Evolutionary conservation across 2,329 filamentous ascomycete genomes (phyloP), one percentile per base, ranked within the genome.

Genomic region (Monosporascus sp.): DNA sequence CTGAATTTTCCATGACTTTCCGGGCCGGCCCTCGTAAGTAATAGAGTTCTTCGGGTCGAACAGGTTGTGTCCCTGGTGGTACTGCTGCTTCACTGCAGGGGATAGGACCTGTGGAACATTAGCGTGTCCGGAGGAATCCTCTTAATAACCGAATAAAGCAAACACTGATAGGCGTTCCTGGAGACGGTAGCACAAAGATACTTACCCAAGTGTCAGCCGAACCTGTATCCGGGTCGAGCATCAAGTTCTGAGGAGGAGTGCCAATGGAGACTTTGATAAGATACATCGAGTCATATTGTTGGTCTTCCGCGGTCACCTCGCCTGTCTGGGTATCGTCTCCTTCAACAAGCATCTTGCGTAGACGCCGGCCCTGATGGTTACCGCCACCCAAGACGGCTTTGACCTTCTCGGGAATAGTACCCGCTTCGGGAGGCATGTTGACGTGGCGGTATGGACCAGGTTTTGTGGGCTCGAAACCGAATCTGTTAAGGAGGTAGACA

Each of bases 201-300:
- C 74, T 60, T 71, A 83, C 80, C 86, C 85, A 89, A 22, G 87
- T 74, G 72, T 89, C 87, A 20, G 85, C 78, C 11, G 83, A 87
- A 20, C 86, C 86, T 39, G 86, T 88, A 65, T 90, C 87, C 56
- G 89, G 88, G 62, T 88, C 80, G 15, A 89, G 67, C 57, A 76
- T 77, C 44, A 85, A 59, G 46, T 71, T 82, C 71, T 89, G 86
- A 1, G 76, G 68, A 17, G 86, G 86, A 2, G 80, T 85, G 27
- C 87, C 87, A 55, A 90, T 84, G 15, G 71, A 65, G 25, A 89
- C 80, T 31, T 80, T 75, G 48, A 80, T 85, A 22, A 89, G 77
- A 64, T 89, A 67, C 70, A 81, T 70, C 6, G 79, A 72, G 57
- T 89, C 86, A 60, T 87, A 86, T 68, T 89, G 82, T 51, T 82